phyloP scores from a whole-genome alignment of 2,329 filamentous ascomycete species.

The Fonsecaea nubica region DNA sequence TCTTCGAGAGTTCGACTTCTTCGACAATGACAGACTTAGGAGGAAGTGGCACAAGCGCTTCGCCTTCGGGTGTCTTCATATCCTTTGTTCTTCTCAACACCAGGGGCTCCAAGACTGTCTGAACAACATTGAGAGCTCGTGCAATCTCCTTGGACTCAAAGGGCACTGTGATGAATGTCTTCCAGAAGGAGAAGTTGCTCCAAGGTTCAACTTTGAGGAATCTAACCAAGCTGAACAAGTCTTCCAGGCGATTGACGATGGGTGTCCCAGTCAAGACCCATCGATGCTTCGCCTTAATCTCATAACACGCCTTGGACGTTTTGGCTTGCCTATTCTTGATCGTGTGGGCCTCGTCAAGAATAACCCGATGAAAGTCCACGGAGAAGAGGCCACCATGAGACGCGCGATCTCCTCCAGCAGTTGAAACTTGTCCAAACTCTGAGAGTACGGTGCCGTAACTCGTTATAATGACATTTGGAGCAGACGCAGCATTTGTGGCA shows the following conservation, averaged over 20 bases:
- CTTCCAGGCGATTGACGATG: constrained; percentile 94
- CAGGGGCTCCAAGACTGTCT: constrained; percentile 94
- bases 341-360: constrained; percentile 91
- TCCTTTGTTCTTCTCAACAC: constrained; percentile 95
- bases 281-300: constrained; percentile 80
- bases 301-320: constrained; percentile 93
- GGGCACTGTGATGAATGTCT: constrained; percentile 95
- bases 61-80: constrained; percentile 92
- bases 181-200: constrained; percentile 99
- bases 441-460: constrained; percentile 92
- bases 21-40: constrained; percentile 83
- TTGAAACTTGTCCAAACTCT: constrained; percentile 78
- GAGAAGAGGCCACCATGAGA: constrained; percentile 81
- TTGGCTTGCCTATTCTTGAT: constrained; percentile 93
- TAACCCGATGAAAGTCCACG: constrained; percentile 90
- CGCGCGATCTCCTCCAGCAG: constrained; percentile 69
- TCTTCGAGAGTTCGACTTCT: constrained; percentile 80
- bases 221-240: constrained; percentile 88
- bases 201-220: constrained; percentile 95
- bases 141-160: constrained; percentile 97
- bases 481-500: constrained; percentile 72
- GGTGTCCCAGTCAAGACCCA: constrained; percentile 96
- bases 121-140: constrained; percentile 91
- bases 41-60: constrained; percentile 80
- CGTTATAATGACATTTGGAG: constrained; percentile 90